phyloP scores from a whole-genome alignment of 2,329 filamentous ascomycete genomes.

The Fusarium sp. region DNA sequence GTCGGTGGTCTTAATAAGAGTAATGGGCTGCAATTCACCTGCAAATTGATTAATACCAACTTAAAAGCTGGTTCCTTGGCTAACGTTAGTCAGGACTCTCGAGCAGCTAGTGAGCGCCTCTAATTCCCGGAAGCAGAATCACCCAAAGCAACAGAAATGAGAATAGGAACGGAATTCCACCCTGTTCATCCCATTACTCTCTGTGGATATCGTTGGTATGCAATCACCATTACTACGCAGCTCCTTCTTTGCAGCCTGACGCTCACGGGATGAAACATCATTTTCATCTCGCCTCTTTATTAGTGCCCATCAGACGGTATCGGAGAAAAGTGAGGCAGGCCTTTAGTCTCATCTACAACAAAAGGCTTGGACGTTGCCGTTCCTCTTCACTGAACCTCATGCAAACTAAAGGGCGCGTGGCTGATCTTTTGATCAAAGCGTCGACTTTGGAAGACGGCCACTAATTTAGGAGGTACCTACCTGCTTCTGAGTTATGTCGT shows the following conservation, averaged over 20 bases:
- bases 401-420: not conserved
- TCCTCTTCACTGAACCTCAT: slow-evolving; percentile 2
- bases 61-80: slow-evolving; percentile 13
- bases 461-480: not conserved
- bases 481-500: not conserved
- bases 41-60: not conserved
- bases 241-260: slow-evolving; percentile 6
- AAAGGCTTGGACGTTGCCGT: not conserved
- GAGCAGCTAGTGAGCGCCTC: slow-evolving; percentile 12
- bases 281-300: not conserved
- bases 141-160: slow-evolving; percentile 25
- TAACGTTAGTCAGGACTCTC: slow-evolving; percentile 11
- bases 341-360: not conserved
- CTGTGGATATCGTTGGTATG: slow-evolving; percentile 32
- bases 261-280: not conserved
- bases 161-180: slow-evolving; percentile 13
- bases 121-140: slow-evolving; percentile 38
- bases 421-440: slow-evolving; percentile 2
- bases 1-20: not conserved
- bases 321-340: not conserved
- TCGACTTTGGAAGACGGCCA: not conserved
- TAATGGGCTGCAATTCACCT: slow-evolving; percentile 1
- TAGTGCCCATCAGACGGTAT: not conserved
- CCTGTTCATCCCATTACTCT: not conserved
- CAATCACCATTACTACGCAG: not conserved